phyloP scores from a whole-genome alignment of 2,329 filamentous ascomycete species.

The Neofusicoccum sp. region DNA sequence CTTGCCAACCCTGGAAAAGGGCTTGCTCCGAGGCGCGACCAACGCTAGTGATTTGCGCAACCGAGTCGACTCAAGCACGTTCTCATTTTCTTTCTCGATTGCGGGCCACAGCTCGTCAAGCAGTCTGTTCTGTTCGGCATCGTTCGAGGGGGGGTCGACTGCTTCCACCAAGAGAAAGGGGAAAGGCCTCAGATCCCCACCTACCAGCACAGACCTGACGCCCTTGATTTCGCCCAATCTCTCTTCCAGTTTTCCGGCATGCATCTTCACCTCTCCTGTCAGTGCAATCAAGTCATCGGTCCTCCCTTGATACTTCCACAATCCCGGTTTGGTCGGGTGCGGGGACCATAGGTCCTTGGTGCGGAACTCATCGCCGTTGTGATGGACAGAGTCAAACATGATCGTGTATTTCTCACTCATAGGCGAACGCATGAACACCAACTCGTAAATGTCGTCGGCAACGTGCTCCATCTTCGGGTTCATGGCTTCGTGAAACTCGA shows the following conservation, averaged over 20 bases:
- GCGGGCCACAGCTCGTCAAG: background rate
- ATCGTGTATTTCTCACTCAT: constrained; percentile 25
- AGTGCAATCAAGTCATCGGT: constrained; percentile 54
- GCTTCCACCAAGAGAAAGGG: constrained; percentile 23
- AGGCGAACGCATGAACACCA: constrained; percentile 21
- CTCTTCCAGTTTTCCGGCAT: constrained; percentile 12
- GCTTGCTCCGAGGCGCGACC: background rate
- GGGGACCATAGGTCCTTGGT: constrained; percentile 30
- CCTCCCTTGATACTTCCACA: constrained; percentile 31
- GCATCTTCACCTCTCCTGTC: constrained; percentile 54
- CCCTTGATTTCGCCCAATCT: constrained; percentile 1
- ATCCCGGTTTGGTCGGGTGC: constrained; percentile 26
- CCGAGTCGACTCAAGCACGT: background rate
- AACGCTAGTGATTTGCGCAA: background rate
- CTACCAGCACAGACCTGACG: constrained; percentile 21
- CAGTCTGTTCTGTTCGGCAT: background rate
- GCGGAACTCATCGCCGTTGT: constrained; percentile 26
- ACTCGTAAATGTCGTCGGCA: constrained; percentile 23
- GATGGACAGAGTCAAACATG: constrained; percentile 32
- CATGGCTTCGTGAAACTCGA: constrained; percentile 21
- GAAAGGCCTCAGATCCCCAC: constrained; percentile 13
- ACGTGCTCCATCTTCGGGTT: constrained; percentile 24
- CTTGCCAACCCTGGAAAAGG: background rate
- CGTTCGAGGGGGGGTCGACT: background rate
- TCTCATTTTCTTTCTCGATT: background rate